Percentiles rank a stretch among this genome's conserved stretches.
phyloP scores from a whole-genome alignment of 2,329 filamentous ascomycete species.

The Bipolaris bicolor region DNA sequence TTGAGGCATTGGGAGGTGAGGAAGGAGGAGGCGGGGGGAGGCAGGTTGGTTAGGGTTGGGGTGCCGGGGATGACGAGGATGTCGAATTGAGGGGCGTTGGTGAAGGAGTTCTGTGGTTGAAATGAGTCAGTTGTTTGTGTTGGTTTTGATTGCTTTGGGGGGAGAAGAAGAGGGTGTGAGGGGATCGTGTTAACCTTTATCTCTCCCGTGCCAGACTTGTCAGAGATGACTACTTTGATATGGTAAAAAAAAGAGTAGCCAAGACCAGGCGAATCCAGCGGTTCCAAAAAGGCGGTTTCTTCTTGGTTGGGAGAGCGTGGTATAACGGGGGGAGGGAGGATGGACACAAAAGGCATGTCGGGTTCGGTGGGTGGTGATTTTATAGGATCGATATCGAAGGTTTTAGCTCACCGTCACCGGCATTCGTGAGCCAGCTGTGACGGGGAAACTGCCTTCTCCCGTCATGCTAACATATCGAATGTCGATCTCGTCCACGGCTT shows the following conservation, averaged over 20 bases:
- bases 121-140: constrained; percentile 22
- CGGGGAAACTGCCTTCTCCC: constrained; percentile 45
- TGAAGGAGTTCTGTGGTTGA: constrained; percentile 40
- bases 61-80: constrained; percentile 45
- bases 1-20: constrained; percentile 35
- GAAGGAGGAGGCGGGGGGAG: constrained; percentile 33
- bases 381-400: constrained; percentile 34
- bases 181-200: constrained; percentile 44
- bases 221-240: constrained; percentile 33
- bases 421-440: constrained; percentile 46
- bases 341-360: not conserved
- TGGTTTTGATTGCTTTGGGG: not conserved
- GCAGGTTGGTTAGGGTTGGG: constrained; percentile 30
- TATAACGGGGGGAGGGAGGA: constrained; percentile 17
- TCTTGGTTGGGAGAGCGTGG: constrained; percentile 35
- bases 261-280: constrained; percentile 44
- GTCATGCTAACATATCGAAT: constrained; percentile 48
- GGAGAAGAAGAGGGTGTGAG: constrained; percentile 15
- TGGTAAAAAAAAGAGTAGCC: constrained; percentile 17
- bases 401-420: constrained; percentile 48
- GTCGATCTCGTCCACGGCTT: constrained; percentile 46
- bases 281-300: constrained; percentile 39
- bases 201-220: constrained; percentile 44
- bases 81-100: constrained; percentile 44
- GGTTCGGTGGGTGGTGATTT: constrained; percentile 21